Conservation (phyloP, 768 basidiomycete genomes). For the Dentipellis sp. region DNA sequence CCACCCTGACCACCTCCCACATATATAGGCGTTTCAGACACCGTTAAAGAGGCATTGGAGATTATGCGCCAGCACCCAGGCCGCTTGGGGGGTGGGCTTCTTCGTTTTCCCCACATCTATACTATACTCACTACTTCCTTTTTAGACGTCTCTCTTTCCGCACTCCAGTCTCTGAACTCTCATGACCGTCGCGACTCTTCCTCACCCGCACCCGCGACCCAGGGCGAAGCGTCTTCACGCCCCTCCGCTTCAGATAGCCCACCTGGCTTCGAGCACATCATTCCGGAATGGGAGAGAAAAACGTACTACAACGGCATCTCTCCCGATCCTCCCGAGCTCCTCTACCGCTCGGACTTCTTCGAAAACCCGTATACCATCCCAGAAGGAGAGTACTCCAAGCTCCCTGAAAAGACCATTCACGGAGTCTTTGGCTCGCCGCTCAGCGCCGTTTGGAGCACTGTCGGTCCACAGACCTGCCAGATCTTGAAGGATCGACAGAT, state of each 20-base stretch:
- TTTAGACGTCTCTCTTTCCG: neutral
- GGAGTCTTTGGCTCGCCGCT: slow-evolving; percentile 7
- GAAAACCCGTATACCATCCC: slow-evolving; percentile 7
- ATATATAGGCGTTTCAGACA: neutral
- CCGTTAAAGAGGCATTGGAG: neutral
- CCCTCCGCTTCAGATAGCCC: neutral
- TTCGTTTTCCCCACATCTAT: neutral
- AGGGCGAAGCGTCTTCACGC: neutral
- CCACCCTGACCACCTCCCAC: neutral
- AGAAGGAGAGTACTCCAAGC: neutral
- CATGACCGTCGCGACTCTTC: neutral
- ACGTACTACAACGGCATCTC: slow-evolving; percentile 15
- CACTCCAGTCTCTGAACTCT: neutral
- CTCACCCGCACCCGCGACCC: neutral
- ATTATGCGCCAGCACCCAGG: neutral
- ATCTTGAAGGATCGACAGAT: slow-evolving; percentile 2
- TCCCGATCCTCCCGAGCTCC: slow-evolving; percentile 14
- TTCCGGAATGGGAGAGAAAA: slow-evolving; percentile 13
- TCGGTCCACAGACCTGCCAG: slow-evolving; percentile 3
- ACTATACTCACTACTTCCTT: neutral
- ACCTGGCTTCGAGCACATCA: slow-evolving; percentile 6
- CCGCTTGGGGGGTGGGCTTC: neutral
- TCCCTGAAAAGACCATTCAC: slow-evolving; percentile 1
- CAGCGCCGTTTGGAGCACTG: slow-evolving; percentile 4
- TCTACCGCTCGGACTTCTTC: slow-evolving; percentile 15